Evolutionary conservation across 495 filamentous ascomycete genomes (phyloP), one percentile per base, ranked within the genome.

Genomic region (Annulohypoxylon stygium): DNA sequence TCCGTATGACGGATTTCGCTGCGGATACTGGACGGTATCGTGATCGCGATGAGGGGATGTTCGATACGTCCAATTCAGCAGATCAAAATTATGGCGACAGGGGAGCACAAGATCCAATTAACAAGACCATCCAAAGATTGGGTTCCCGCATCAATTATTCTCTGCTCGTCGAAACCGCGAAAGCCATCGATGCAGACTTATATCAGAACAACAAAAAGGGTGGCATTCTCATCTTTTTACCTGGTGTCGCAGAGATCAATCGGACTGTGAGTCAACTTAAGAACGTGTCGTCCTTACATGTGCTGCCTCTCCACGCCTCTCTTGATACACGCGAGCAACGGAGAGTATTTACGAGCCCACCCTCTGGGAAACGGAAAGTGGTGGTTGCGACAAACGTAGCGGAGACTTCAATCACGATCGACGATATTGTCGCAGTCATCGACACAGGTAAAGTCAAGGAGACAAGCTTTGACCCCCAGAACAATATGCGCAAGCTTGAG

Each of bases 361-460:
- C 96, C 0, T 79, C 79, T 20, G 94, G 93, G 1, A 93, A 92
- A 80, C 85, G 96, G 23, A 99, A 99, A 81, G 90, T 99, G 43
- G 91, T 99, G 23, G 92, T 93, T 10, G 92, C 96, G 1, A 99
- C 96, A 14, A 99, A 99, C 73, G 95, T 99, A 14, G 96, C 96
- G 2, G 96, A 99, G 78, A 99, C 96, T 0, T 98, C 96, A 9
- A 98, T 99, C 69, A 99, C 96, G 0, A 99, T 99, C 59, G 93
- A 96, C 65, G 96, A 99, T 75, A 92, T 98, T 37, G 95, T 98
- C 11, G 96, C 94, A 23, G 97, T 99, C 57, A 97, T 99, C 60
- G 96, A 99, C 76, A 94, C 92, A 6, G 96, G 96, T 16, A 89
- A 93, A 34, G 95, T 99, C 20, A 98, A 98, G 79, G 96, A 99